A percentile compares a stretch with the other conserved stretches of the same genome.
Evolutionary conservation across 2,329 filamentous ascomycete species (phyloP).

Genomic region (Boeremia lycopersici): DNA sequence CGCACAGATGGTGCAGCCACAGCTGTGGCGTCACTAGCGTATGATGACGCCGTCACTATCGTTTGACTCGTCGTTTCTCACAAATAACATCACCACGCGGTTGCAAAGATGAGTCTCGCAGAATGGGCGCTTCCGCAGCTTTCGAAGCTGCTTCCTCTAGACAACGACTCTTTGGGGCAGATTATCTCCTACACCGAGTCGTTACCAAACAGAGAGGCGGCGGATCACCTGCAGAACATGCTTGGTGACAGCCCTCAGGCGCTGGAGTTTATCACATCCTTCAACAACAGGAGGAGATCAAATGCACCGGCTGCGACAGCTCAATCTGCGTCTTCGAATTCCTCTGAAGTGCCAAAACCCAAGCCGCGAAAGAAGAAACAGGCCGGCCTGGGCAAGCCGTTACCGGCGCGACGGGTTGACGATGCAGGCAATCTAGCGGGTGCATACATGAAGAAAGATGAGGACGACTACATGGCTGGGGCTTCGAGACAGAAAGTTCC

Average conservation of each 20-base stretch:
- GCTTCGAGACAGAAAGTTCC: conserved; percentile 45
- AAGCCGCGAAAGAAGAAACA: conserved; percentile 52
- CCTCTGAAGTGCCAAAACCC: conserved; percentile 41
- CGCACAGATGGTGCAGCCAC: conserved; percentile 16
- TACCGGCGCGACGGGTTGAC: conserved; percentile 55
- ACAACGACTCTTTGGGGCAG: conserved; percentile 82
- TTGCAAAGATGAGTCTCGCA: conserved; percentile 47
- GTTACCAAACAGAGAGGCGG: conserved; percentile 77
- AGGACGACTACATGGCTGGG: conserved; percentile 73
- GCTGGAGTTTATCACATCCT: conserved; percentile 73
- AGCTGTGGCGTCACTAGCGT: conserved; percentile 17
- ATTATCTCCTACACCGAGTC: conserved; percentile 81
- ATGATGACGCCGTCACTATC: conserved; percentile 13
- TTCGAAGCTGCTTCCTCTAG: conserved; percentile 79
- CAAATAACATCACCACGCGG: conserved; percentile 13
- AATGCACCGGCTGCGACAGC: conserved; percentile 31
- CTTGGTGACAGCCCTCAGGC: conserved; percentile 82
- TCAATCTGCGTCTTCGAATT: conserved; percentile 23
- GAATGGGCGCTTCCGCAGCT: conserved; percentile 73
- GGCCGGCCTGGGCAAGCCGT: conserved; percentile 45
- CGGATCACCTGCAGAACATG: conserved; percentile 84
- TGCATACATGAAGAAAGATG: conserved; percentile 76
- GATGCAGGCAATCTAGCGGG: conserved; percentile 69
- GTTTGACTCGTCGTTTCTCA: conserved; percentile 15
- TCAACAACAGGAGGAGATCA: conserved; percentile 68